Conservation (phyloP, 805 yeast species). For the Saccharomycodes ludwigii region DNA sequence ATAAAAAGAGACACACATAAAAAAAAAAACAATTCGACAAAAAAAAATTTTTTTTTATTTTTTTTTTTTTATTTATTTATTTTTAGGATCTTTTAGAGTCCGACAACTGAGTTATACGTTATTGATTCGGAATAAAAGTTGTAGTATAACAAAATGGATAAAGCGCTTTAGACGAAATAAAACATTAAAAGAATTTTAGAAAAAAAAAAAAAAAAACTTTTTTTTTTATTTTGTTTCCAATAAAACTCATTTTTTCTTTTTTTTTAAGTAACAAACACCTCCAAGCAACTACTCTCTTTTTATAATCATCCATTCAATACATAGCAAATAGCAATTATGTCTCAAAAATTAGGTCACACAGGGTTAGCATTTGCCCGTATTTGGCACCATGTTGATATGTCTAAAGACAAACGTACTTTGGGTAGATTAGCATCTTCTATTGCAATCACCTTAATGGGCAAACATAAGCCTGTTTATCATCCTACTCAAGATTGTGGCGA, state of each 20-base stretch:
- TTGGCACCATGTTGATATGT: conserved; percentile 94
- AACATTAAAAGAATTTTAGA: neutral
- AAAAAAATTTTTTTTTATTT: neutral
- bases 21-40: neutral
- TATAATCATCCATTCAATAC: too few species aligned
- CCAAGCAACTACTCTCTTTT: too few species aligned
- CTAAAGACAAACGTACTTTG: conserved; percentile 69
- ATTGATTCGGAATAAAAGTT: too few species aligned
- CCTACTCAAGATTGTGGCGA: conserved; percentile 82
- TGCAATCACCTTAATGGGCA: conserved; percentile 86
- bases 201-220: neutral
- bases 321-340: conserved; percentile 13
- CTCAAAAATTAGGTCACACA: conserved; percentile 32
- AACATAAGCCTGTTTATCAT: conserved; percentile 86
- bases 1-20: too few species aligned
- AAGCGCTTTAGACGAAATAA: too few species aligned
- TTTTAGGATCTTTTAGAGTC: too few species aligned
- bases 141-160: too few species aligned
- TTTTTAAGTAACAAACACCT: too few species aligned
- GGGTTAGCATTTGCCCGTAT: conserved; percentile 69
- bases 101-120: too few species aligned
- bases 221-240: neutral
- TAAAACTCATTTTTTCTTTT: too few species aligned
- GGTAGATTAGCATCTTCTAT: conserved; percentile 89
- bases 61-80: neutral